Evolutionary conservation across 2,329 filamentous ascomycete species (phyloP).

Genomic region (Cytospora schulzeri): DNA sequence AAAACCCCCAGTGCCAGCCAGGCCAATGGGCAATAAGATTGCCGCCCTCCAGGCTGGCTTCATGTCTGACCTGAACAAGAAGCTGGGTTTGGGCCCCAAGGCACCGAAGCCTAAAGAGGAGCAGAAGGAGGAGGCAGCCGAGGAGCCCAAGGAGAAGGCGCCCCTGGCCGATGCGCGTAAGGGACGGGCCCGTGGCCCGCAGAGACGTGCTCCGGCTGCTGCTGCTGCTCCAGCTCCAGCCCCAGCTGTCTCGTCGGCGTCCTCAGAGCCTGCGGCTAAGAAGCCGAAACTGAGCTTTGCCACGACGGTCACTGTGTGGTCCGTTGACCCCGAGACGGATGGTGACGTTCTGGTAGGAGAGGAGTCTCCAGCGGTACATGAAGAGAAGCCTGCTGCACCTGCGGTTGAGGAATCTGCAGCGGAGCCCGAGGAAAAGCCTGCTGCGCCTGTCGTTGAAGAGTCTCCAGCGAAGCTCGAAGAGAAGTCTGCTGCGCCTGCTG

Average conservation of each 20-base stretch:
- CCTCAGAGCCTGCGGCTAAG: slow-evolving; percentile 34
- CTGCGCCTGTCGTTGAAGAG: slow-evolving; percentile 22
- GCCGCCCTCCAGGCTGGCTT: slow-evolving; percentile 89
- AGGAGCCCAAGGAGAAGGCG: slow-evolving; percentile 67
- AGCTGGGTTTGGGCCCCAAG: slow-evolving; percentile 83
- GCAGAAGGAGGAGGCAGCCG: slow-evolving; percentile 56
- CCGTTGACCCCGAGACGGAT: slow-evolving; percentile 54
- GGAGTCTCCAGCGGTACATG: not conserved
- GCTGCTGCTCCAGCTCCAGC: slow-evolving; percentile 39
- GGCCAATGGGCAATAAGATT: slow-evolving; percentile 82
- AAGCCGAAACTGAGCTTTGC: slow-evolving; percentile 50
- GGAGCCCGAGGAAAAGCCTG: not conserved
- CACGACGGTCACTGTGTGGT: slow-evolving; percentile 51
- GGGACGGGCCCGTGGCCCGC: slow-evolving; percentile 83
- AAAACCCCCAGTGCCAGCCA: slow-evolving; percentile 82
- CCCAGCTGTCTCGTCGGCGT: slow-evolving; percentile 36
- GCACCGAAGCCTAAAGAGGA: slow-evolving; percentile 68
- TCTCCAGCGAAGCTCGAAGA: not conserved
- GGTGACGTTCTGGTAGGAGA: slow-evolving; percentile 42
- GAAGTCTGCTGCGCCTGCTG: not conserved
- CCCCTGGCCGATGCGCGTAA: slow-evolving; percentile 90
- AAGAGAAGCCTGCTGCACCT: slow-evolving; percentile 23
- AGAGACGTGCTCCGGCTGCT: slow-evolving; percentile 49
- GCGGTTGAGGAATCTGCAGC: not conserved
- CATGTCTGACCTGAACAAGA: slow-evolving; percentile 89